A percentile compares a stretch with the other conserved stretches of the same genome.
Evolutionary conservation across 805 yeast genomes (phyloP).

Genomic region (Teunomyces funiuensis): DNA sequence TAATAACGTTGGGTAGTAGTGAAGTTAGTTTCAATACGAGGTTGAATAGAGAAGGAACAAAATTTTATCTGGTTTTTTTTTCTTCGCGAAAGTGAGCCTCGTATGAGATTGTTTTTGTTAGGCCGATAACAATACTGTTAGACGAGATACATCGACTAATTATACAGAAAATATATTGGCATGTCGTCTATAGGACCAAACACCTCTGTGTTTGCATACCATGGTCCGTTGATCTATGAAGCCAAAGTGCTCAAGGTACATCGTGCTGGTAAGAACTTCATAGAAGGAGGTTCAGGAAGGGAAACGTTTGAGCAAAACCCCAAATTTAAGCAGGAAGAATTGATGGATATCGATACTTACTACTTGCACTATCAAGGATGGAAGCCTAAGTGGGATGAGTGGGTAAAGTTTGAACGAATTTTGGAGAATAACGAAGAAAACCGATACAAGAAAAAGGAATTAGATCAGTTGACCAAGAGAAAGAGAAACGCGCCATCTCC

Average conservation of each 20-base stretch:
- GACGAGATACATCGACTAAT: background rate
- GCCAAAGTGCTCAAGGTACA: conserved; percentile 73
- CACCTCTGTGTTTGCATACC: conserved; percentile 62
- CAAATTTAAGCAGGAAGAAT: conserved; percentile 25
- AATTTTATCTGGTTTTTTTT: conserved; percentile 1
- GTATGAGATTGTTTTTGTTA: background rate
- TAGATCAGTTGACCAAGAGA: conserved; percentile 36
- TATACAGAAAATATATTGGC: background rate
- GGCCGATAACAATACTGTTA: background rate
- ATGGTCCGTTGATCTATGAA: conserved; percentile 87
- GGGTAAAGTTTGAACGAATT: conserved; percentile 76
- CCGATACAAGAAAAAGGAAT: conserved; percentile 57
- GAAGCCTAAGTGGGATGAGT: conserved; percentile 96
- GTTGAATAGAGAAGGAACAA: background rate
- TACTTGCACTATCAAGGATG: conserved; percentile 91
- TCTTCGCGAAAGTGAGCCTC: background rate
- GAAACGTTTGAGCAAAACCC: conserved; percentile 32
- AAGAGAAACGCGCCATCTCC: conserved; percentile 14
- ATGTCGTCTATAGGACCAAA: conserved; percentile 3
- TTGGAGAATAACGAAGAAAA: conserved; percentile 70
- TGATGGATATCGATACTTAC: conserved; percentile 44
- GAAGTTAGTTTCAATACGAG: background rate
- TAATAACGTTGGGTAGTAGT: background rate
- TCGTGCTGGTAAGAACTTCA: conserved; percentile 48
- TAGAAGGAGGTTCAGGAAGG: conserved; percentile 42